Percentiles rank a stretch among this genome's conserved stretches.
These are phyloP conservation scores for Kwoniella shivajii DNA, from an alignment of 1,284 basidiomycete genomes.

Conservation along the genomic window DNA sequence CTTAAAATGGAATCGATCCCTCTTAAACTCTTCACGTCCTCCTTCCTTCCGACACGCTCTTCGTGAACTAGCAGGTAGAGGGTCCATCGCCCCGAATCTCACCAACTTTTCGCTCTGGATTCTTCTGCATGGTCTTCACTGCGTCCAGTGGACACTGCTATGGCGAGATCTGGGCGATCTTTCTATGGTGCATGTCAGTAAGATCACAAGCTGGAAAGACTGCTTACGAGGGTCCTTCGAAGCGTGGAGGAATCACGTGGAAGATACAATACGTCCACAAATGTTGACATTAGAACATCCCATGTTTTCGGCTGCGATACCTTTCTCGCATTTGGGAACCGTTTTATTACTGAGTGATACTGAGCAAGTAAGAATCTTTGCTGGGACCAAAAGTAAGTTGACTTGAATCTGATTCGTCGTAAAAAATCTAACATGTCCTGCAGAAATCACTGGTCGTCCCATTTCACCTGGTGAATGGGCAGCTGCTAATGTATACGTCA, in stretches of 20 bases:
- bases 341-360: constrained; percentile 31
- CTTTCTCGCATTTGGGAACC: constrained; percentile 26
- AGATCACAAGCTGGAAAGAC: constrained; percentile 29
- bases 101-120: constrained; percentile 23
- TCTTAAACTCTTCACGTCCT: background rate
- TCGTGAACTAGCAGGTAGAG: constrained; percentile 26
- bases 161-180: constrained; percentile 35
- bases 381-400: constrained; percentile 25
- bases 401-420: too few species aligned
- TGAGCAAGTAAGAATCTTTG: constrained; percentile 30
- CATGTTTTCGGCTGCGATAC: constrained; percentile 25
- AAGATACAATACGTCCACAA: too few species aligned
- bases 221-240: constrained; percentile 24
- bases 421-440: too few species aligned
- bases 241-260: constrained; percentile 15
- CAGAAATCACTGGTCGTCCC: constrained; percentile 24
- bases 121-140: constrained; percentile 29
- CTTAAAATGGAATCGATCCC: constrained; percentile 11
- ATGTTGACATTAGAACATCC: background rate
- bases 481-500: constrained; percentile 25
- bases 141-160: constrained; percentile 29
- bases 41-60: constrained; percentile 25
- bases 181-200: constrained; percentile 28
- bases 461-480: constrained; percentile 31
- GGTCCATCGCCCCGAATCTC: constrained; percentile 13